Percentiles rank a stretch among this genome's conserved stretches.
phyloP scores from a whole-genome alignment of 148 eudicot species.

The Drosera capensis region DNA sequence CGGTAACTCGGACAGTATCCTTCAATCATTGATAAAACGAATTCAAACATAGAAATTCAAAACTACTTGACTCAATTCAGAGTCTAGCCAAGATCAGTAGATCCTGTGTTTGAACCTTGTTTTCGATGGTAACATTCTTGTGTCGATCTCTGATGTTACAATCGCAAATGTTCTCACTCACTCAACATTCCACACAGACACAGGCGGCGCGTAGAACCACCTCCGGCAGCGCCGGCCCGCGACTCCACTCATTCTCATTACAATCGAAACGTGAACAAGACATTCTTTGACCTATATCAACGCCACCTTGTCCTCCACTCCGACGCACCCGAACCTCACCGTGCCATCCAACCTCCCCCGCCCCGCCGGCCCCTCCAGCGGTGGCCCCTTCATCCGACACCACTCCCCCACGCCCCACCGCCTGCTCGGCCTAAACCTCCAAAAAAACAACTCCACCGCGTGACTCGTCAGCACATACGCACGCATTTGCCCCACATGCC shows the following conservation, averaged over 20 bases:
- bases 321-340: constrained; percentile 60
- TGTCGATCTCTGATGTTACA: too few relatives aligned
- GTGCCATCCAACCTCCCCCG: constrained; percentile 51
- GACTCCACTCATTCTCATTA: constrained; percentile 46
- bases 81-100: too few relatives aligned
- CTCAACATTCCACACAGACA: constrained; percentile 56
- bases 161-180: too few relatives aligned
- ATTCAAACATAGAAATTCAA: too few relatives aligned
- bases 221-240: constrained; percentile 56
- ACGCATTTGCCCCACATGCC: constrained; percentile 43
- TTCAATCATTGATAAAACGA: too few relatives aligned
- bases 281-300: constrained; percentile 59
- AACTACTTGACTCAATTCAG: too few relatives aligned
- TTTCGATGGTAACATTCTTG: too few relatives aligned
- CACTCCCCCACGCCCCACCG: constrained; percentile 41
- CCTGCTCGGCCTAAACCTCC: constrained; percentile 29
- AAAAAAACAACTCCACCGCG: constrained; percentile 70
- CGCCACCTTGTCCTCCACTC: constrained; percentile 62
- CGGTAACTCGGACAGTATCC: too few relatives aligned
- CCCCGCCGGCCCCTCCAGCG: constrained; percentile 47
- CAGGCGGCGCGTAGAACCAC: constrained; percentile 52
- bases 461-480: constrained; percentile 59
- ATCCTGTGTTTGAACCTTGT: too few relatives aligned
- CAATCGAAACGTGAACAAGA: constrained; percentile 55
- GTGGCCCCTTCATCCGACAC: constrained; percentile 54